Evolutionary conservation across 306 rosid genomes (phyloP).

Genomic region (Pterocarpus santalinus): DNA sequence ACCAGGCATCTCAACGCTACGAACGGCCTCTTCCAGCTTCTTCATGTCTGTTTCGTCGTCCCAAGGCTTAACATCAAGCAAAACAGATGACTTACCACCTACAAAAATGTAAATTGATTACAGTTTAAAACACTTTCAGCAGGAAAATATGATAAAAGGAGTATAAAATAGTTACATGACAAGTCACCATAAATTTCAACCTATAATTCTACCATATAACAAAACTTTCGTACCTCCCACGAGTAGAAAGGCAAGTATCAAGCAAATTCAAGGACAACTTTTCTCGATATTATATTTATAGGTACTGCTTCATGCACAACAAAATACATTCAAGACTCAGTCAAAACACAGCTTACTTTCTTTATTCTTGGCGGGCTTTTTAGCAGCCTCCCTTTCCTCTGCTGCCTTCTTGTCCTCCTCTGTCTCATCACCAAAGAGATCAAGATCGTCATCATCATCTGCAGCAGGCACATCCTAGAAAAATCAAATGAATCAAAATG

Average conservation of each 20-base stretch:
- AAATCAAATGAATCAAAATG: conserved; percentile 11
- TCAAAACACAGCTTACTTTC: conserved; percentile 66
- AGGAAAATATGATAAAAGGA: not conserved
- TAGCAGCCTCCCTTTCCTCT: conserved; percentile 83
- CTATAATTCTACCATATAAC: not conserved
- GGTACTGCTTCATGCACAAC: conserved; percentile 9
- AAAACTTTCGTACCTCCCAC: not conserved
- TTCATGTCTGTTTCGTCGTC: conserved; percentile 97
- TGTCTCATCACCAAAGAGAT: conserved; percentile 93
- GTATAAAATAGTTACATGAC: not conserved
- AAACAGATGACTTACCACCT: conserved; percentile 93
- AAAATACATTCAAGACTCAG: not conserved
- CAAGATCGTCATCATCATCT: conserved; percentile 82
- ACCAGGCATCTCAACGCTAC: conserved; percentile 76
- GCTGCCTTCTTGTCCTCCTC: conserved; percentile 94
- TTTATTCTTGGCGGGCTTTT: conserved; percentile 86
- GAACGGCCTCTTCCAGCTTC: conserved; percentile 90
- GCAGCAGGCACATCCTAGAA: conserved; percentile 65
- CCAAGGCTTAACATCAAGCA: conserved; percentile 96
- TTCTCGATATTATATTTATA: not conserved
- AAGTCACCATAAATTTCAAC: conserved; percentile 11
- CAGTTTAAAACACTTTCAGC: conserved; percentile 5
- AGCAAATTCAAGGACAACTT: not conserved
- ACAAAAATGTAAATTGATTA: conserved; percentile 18
- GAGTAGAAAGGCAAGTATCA: not conserved